A percentile compares a stretch with the other conserved stretches of the same genome.
Conservation (phyloP, 2,329 filamentous ascomycete species). For the Apiospora hydei region DNA sequence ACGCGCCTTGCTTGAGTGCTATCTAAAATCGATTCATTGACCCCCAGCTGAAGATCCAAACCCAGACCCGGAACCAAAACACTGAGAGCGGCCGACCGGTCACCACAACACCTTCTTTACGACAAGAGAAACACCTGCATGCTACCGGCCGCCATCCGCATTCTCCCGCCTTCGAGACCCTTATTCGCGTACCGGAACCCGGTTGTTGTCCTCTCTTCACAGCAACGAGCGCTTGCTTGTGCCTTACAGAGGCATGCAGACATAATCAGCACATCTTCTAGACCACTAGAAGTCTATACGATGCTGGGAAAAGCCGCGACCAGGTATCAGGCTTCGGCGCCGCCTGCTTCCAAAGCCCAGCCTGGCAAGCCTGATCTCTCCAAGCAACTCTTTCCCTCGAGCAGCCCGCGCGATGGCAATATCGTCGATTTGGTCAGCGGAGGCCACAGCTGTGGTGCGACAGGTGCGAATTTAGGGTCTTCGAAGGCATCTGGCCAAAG, state of each 20-base stretch:
- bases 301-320: conserved; percentile 40
- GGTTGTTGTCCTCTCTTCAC: not conserved
- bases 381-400: conserved; percentile 65
- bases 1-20: conserved; percentile 26
- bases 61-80: not conserved
- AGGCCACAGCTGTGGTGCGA: conserved; percentile 45
- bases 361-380: conserved; percentile 44
- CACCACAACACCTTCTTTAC: not conserved
- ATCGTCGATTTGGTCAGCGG: conserved; percentile 61
- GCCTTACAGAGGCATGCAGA: conserved; percentile 22
- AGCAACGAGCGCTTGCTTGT: conserved; percentile 24
- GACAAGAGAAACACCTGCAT: conserved; percentile 30
- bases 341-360: conserved; percentile 39
- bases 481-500: conserved; percentile 46
- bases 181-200: conserved; percentile 28
- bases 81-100: not conserved
- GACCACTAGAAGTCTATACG: conserved; percentile 2
- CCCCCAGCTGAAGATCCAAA: not conserved
- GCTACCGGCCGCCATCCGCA: conserved; percentile 32
- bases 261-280: not conserved
- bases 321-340: conserved; percentile 47
- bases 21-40: not conserved
- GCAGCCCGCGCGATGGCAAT: conserved; percentile 54
- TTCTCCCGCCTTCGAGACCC: conserved; percentile 34
- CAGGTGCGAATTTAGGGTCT: conserved; percentile 47